phyloP scores from a whole-genome alignment of 805 yeast species.

The Wickerhamomyces hampshirensis region DNA sequence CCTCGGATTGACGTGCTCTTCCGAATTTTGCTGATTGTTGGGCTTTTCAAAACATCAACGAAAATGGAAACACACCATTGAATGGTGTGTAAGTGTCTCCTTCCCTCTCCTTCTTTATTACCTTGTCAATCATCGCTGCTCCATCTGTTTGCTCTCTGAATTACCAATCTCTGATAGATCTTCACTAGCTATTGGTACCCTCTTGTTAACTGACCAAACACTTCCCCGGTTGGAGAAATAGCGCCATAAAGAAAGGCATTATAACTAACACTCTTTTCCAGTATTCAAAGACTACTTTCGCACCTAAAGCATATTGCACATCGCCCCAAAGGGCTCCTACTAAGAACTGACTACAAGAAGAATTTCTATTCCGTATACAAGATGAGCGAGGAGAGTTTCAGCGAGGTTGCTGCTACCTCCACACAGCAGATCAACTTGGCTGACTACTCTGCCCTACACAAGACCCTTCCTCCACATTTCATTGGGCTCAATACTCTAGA shows the following conservation, averaged over 20 bases:
- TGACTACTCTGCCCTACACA: slow-evolving; percentile 32
- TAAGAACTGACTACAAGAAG: slow-evolving; percentile 1
- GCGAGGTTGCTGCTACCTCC: slow-evolving; percentile 29
- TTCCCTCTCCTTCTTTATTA: no score
- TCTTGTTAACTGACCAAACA: no score
- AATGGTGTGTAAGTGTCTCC: no score
- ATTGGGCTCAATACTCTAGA: slow-evolving; percentile 76
- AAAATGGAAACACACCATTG: not conserved
- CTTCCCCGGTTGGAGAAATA: not conserved
- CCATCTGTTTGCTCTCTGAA: not conserved
- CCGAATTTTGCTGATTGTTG: not conserved
- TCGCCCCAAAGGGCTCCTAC: slow-evolving; percentile 9
- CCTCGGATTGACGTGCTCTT: not conserved
- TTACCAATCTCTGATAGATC: not conserved
- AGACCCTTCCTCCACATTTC: slow-evolving; percentile 63
- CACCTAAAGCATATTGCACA: slow-evolving; percentile 6
- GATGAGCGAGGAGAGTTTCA: slow-evolving; percentile 39
- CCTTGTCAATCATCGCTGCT: no score
- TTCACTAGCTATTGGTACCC: not conserved
- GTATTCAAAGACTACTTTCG: slow-evolving; percentile 16
- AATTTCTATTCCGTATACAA: no score
- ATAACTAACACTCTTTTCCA: slow-evolving; percentile 7
- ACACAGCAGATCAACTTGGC: slow-evolving; percentile 25
- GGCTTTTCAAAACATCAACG: not conserved
- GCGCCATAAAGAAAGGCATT: not conserved